Evolutionary conservation across 208 protist genomes (phyloP).

Genomic region (Naegleria gruberi): DNA sequence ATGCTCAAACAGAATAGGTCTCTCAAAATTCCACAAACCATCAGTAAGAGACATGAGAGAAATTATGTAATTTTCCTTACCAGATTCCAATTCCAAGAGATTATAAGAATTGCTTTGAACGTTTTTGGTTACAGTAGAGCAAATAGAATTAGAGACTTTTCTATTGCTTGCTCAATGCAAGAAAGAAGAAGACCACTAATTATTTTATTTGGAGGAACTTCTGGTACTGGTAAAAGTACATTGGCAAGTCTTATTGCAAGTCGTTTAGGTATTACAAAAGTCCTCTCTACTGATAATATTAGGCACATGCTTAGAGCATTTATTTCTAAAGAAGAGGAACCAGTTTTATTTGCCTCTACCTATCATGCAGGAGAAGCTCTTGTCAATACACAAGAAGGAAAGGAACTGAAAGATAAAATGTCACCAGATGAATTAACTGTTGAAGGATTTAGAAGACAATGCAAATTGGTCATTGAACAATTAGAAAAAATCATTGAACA

Average conservation of each 20-base stretch:
- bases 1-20: not conserved
- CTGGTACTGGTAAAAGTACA: slow-evolving; percentile 77
- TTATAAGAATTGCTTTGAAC: not conserved
- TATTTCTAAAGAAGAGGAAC: slow-evolving; percentile 38
- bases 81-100: not conserved
- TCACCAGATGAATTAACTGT: slow-evolving; percentile 37
- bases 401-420: not conserved
- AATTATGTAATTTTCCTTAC: not conserved
- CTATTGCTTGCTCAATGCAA: slow-evolving; percentile 34
- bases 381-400: not conserved
- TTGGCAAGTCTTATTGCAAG: slow-evolving; percentile 62
- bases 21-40: not conserved
- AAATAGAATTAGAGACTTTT: not conserved
- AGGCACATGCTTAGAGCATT: slow-evolving; percentile 64
- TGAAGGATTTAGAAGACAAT: slow-evolving; percentile 50
- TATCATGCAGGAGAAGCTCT: slow-evolving; percentile 48
- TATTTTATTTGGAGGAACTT: slow-evolving; percentile 76
- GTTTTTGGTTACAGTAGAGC: not conserved
- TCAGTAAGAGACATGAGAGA: not conserved
- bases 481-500: slow-evolving; percentile 44
- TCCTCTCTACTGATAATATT: slow-evolving; percentile 80
- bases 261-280: slow-evolving; percentile 62
- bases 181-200: slow-evolving; percentile 55
- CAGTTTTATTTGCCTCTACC: slow-evolving; percentile 46
- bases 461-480: slow-evolving; percentile 44